Evolutionary conservation across 805 yeast genomes (phyloP), one percentile per base, ranked within the genome.

Genomic region (Nakazawaea wickerhamii): DNA sequence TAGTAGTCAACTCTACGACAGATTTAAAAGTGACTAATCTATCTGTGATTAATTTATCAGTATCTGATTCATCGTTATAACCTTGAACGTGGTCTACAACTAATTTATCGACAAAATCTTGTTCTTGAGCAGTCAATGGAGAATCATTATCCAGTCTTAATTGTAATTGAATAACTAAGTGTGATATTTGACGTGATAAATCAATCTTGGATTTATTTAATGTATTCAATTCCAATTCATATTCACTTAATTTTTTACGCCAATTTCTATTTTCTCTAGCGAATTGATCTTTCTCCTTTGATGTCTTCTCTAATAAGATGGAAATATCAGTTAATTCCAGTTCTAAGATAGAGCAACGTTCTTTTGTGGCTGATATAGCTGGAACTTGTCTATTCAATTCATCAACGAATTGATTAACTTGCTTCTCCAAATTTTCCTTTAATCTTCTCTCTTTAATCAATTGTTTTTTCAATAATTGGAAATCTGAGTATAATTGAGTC

Each of bases 321-420:
- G 80, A 61, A 55, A 87, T 50, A 52, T 79, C 72, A 39, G 69
- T 54, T 55, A 82, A 54, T 54, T 77, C 79, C 46, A 70, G 57
- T 66, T 85, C 79, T 52, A 84, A 53, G 39, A 70, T 58, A 49
- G 67, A 57, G 51, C 88, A 69, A 60, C 75, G 75, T 42, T 73
- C 77, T 61, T 70, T 79, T 52, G 80, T 84, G 40, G 79, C 81
- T 62, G 67, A 75, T 36, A 91, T 72, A 2, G 81, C 65, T 0
- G 98, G 97, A 43, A 86, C 79, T 53, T 84, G 81, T 23, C 75
- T 70, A 53, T 88, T 95, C 48, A 90, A 66, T 58, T 89, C 96
- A 15, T 70, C 68, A 25, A 89, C 77, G 50, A 91, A 79, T 1
- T 70, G 67, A 51, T 84, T 82, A 45, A 90, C 67, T 58, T 87